These are phyloP conservation scores for Starmera quercuum DNA, from an alignment of 805 yeast species.

Conservation along the genomic window DNA sequence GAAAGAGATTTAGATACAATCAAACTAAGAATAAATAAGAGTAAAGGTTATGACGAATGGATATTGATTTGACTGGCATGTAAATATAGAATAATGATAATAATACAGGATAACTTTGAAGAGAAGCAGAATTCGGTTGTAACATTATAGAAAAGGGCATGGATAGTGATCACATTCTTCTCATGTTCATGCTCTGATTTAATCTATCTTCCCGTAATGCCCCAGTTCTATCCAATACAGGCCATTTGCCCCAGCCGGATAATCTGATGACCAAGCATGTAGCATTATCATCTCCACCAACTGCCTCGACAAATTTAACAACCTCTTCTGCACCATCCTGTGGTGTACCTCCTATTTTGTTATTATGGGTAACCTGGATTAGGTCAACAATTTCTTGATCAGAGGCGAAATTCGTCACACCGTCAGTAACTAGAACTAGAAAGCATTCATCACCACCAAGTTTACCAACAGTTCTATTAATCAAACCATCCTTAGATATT, in stretches of 20 bases:
- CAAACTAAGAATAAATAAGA: constrained; percentile 53
- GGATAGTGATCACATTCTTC: too few relatives aligned
- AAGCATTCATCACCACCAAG: constrained; percentile 83
- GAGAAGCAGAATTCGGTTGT: not conserved
- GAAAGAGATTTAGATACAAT: constrained; percentile 80
- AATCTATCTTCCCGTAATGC: constrained; percentile 65
- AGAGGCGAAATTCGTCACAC: constrained; percentile 69
- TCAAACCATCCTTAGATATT: constrained; percentile 22
- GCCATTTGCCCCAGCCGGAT: constrained; percentile 95
- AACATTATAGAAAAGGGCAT: not conserved
- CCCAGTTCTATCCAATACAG: constrained; percentile 76
- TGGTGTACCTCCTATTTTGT: constrained; percentile 59
- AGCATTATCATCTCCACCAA: constrained; percentile 95
- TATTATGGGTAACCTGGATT: constrained; percentile 68
- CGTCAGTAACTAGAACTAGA: constrained; percentile 77
- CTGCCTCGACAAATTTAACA: constrained; percentile 70
- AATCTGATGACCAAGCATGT: constrained; percentile 77
- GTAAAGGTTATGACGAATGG: not conserved
- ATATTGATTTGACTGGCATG: not conserved
- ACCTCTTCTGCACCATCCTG: constrained; percentile 83
- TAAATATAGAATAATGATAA: too few relatives aligned
- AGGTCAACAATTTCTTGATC: constrained; percentile 93
- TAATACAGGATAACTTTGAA: too few relatives aligned
- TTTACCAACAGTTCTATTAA: constrained; percentile 17
- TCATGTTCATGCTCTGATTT: constrained; percentile 34